A percentile compares a stretch with the other conserved stretches of the same genome.
These are phyloP conservation scores for Aspergillus neotritici DNA, from an alignment of 2,329 filamentous ascomycete species.

Conservation along the genomic window DNA sequence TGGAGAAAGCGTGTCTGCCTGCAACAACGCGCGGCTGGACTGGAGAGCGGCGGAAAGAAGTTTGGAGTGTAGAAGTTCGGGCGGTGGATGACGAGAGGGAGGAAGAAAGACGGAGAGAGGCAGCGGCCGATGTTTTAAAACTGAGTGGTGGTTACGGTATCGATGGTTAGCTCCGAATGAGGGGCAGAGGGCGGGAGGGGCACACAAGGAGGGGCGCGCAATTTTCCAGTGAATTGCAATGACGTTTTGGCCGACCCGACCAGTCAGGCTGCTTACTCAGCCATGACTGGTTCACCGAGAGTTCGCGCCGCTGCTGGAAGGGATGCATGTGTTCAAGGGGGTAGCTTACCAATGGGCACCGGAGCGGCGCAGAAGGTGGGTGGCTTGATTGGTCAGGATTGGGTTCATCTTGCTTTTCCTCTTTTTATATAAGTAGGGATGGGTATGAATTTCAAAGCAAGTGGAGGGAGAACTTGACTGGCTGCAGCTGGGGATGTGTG, in stretches of 20 bases:
- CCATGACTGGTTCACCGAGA: neutral
- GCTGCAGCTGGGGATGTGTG: slow-evolving; percentile 9
- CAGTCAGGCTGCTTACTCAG: slow-evolving; percentile 23
- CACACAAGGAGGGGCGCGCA: slow-evolving; percentile 16
- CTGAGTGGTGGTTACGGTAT: slow-evolving; percentile 9
- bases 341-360: slow-evolving; percentile 14
- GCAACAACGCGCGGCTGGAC: slow-evolving; percentile 5
- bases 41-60: slow-evolving; percentile 6
- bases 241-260: slow-evolving; percentile 21
- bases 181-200: slow-evolving; percentile 18
- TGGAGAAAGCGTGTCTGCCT: slow-evolving; percentile 24
- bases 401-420: slow-evolving; percentile 14
- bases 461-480: neutral
- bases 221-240: slow-evolving; percentile 13
- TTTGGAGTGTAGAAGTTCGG: slow-evolving; percentile 10
- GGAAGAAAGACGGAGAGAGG: slow-evolving; percentile 16
- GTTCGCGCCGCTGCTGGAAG: slow-evolving; percentile 5
- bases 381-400: slow-evolving; percentile 10
- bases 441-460: too few species aligned
- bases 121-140: slow-evolving; percentile 25
- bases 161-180: slow-evolving; percentile 21
- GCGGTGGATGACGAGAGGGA: slow-evolving; percentile 11
- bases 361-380: slow-evolving; percentile 6
- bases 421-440: neutral
- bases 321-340: neutral